These are phyloP conservation scores for Graphilbum fragrans DNA, from an alignment of 2,329 filamentous ascomycete species.

Conservation along the genomic window DNA sequence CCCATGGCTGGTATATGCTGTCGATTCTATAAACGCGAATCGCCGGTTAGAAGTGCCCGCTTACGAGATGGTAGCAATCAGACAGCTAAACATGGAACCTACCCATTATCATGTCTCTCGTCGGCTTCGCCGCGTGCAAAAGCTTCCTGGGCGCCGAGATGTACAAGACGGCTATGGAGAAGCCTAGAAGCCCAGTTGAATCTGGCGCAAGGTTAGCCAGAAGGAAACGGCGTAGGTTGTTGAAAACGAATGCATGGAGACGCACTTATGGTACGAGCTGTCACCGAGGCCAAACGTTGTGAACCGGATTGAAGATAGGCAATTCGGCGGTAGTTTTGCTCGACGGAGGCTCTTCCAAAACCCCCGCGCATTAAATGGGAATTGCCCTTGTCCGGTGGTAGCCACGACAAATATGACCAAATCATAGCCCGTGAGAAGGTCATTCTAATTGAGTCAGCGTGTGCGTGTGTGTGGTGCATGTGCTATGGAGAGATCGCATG, in stretches of 20 bases:
- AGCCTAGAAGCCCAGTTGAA: slow-evolving; percentile 92
- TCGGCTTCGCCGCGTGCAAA: slow-evolving; percentile 78
- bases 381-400: slow-evolving; percentile 88
- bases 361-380: slow-evolving; percentile 67
- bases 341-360: slow-evolving; percentile 83
- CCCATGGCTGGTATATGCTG: slow-evolving; percentile 71
- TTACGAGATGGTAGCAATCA: too few species aligned
- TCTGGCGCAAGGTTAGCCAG: slow-evolving; percentile 26
- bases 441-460: slow-evolving; percentile 21
- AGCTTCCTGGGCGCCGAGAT: slow-evolving; percentile 69
- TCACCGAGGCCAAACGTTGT: slow-evolving; percentile 87
- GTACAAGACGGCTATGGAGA: slow-evolving; percentile 68
- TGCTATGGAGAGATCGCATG: too few species aligned
- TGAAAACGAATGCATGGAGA: too few species aligned
- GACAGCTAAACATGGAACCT: slow-evolving; percentile 23
- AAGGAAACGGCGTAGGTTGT: not conserved
- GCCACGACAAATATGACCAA: slow-evolving; percentile 74
- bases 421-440: slow-evolving; percentile 31
- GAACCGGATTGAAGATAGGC: slow-evolving; percentile 58
- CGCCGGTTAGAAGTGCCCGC: not conserved
- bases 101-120: slow-evolving; percentile 89
- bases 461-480: not conserved
- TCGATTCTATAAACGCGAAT: slow-evolving; percentile 48
- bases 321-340: slow-evolving; percentile 61
- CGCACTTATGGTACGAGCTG: slow-evolving; percentile 80